Conservation (phyloP, 2,329 filamentous ascomycete genomes). For the Penicillium carneum region DNA sequence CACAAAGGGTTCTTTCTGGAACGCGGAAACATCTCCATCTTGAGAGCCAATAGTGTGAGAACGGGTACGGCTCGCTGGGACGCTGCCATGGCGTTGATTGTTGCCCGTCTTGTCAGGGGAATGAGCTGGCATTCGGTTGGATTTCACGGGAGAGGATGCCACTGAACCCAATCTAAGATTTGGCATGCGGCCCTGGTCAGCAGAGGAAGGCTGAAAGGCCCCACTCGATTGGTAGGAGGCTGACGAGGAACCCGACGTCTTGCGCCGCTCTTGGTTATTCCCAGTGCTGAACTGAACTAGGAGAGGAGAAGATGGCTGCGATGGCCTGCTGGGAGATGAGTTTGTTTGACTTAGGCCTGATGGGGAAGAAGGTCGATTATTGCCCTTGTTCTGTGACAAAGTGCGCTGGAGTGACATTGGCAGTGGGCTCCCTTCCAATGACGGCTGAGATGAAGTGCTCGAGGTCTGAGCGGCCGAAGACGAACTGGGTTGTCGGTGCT, state of each 20-base stretch:
- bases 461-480: slow-evolving; percentile 38
- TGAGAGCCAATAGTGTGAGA: slow-evolving; percentile 94
- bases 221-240: slow-evolving; percentile 78
- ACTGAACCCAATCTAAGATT: slow-evolving; percentile 60
- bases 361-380: slow-evolving; percentile 82
- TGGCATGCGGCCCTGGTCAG: slow-evolving; percentile 72
- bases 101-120: slow-evolving; percentile 68
- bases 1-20: slow-evolving; percentile 68
- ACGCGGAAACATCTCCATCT: slow-evolving; percentile 77
- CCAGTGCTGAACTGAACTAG: slow-evolving; percentile 94
- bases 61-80: slow-evolving; percentile 74
- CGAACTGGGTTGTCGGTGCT: slow-evolving; percentile 58
- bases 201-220: slow-evolving; percentile 73
- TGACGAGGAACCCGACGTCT: slow-evolving; percentile 89
- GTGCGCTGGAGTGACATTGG: slow-evolving; percentile 81
- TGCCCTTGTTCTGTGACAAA: slow-evolving; percentile 79
- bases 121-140: slow-evolving; percentile 50
- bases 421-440: slow-evolving; percentile 83
- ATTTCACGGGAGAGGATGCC: slow-evolving; percentile 62
- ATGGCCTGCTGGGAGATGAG: slow-evolving; percentile 85
- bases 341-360: slow-evolving; percentile 79
- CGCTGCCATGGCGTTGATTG: slow-evolving; percentile 69
- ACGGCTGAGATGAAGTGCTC: slow-evolving; percentile 54
- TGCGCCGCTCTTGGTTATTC: slow-evolving; percentile 81
- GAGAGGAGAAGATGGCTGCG: slow-evolving; percentile 85